Evolutionary conservation across 2,329 filamentous ascomycete species (phyloP).

Genomic region (Thielaviopsis ethacetica): DNA sequence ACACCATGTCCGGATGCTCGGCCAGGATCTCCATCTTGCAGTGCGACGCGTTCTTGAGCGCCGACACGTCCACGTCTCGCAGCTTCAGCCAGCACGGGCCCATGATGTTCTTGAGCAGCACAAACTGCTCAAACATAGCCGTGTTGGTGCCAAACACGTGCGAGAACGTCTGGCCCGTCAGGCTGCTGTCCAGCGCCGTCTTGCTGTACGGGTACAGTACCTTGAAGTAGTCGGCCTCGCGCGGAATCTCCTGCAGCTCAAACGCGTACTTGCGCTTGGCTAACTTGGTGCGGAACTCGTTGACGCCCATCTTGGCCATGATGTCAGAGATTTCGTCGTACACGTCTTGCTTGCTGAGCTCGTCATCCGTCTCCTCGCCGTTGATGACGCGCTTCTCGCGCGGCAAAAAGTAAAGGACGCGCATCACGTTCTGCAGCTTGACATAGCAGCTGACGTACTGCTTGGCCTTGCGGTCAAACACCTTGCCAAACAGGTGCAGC

Average conservation of each 20-base stretch:
- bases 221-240: constrained; percentile 82
- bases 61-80: constrained; percentile 64
- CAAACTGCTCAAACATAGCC: constrained; percentile 90
- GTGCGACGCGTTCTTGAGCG: constrained; percentile 85
- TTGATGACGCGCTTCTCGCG: constrained; percentile 42
- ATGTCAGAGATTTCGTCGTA: constrained; percentile 76
- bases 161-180: constrained; percentile 76
- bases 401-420: constrained; percentile 87
- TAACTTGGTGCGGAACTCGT: constrained; percentile 75
- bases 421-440: constrained; percentile 84
- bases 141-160: constrained; percentile 90
- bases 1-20: constrained; percentile 60
- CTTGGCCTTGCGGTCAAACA: constrained; percentile 70
- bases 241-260: constrained; percentile 72
- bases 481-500: constrained; percentile 89
- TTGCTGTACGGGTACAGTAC: constrained; percentile 86
- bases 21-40: constrained; percentile 88
- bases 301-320: constrained; percentile 75
- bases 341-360: constrained; percentile 74
- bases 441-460: constrained; percentile 82
- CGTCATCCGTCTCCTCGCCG: constrained; percentile 55
- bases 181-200: constrained; percentile 43
- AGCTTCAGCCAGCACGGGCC: constrained; percentile 96
- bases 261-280: constrained; percentile 90
- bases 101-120: constrained; percentile 98